Evolutionary conservation across 306 rosid species (phyloP).

Genomic region (Prinsepia uniflora): DNA sequence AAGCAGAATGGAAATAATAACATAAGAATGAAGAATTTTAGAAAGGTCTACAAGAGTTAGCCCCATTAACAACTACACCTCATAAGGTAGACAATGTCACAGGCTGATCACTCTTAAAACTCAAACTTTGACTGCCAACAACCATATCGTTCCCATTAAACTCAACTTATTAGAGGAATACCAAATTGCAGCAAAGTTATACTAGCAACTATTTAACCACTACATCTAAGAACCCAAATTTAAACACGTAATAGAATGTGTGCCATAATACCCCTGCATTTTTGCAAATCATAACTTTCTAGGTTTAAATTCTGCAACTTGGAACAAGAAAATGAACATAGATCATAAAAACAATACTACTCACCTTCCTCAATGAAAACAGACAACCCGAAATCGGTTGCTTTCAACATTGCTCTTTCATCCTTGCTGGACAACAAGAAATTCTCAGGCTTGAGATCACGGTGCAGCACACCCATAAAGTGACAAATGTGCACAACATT

Average conservation of each 20-base stretch:
- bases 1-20: neutral
- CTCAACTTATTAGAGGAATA: neutral
- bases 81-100: neutral
- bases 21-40: neutral
- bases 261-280: neutral
- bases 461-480: slow-evolving; percentile 87
- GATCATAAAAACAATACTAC: neutral
- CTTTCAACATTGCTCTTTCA: slow-evolving; percentile 61
- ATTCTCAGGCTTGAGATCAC: slow-evolving; percentile 93
- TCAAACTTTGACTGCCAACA: neutral
- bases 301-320: neutral
- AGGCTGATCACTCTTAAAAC: neutral
- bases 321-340: neutral
- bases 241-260: too few relatives aligned
- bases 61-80: neutral
- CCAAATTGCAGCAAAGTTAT: neutral
- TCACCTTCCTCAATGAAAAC: slow-evolving; percentile 88
- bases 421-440: slow-evolving; percentile 75
- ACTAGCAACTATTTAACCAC: neutral
- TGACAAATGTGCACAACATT: slow-evolving; percentile 85
- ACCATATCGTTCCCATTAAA: neutral
- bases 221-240: neutral
- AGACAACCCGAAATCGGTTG: slow-evolving; percentile 89
- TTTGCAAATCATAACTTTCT: neutral
- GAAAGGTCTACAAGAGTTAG: slow-evolving; percentile 2